Base-by-base conservation (phyloP, 768 basidiomycete genomes). In the Rhodotorula diobovata region DNA sequence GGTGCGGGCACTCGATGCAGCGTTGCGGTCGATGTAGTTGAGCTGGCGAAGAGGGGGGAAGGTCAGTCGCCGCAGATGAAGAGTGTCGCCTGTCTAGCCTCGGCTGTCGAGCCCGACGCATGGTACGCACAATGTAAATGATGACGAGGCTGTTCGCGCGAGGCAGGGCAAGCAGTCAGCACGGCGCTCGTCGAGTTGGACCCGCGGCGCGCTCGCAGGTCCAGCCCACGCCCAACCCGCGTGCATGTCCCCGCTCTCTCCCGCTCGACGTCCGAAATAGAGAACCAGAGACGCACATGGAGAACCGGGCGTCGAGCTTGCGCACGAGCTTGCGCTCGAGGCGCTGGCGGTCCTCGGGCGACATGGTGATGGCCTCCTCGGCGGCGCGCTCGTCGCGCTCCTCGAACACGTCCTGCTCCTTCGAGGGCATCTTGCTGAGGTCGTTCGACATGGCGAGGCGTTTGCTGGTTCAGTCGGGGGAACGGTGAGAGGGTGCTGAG, bases 231-330 rank as follows among this genome's bases (percentile, higher is more conserved):
- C 53, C 9, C 20, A 15, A 32, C 2, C 35, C 32, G 5, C 12
- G 15, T 14, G n/a, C 10, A 18, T 28, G 23, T 4, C 25, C 28
- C 50, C 30, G 16, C 8, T 34, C 41, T 7, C 6, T 21, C 30
- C n/a, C 15, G 11, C 14, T 14, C 43, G 45, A n/a, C n/a, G n/a
- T n/a, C n/a, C n/a, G n/a, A n/a, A n/a, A 43, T 9, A 15, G 45
- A 46, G 25, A 18, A 25, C 11, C 0, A 18, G 28, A 14, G 35
- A 59, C 65, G 10, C n/a, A 66, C 65, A 80, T 76, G n/a, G 74
- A 76, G 67, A 80, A 80, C 39, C 81, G 76, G 2, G 69, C 58
- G 64, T 81, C 81, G 58, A 81, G 68, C 76, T 81, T 81, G 45
- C 76, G 32, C 50, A 80, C 72, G 58, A 81, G 75, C 51, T 73